Evolutionary conservation across 2,329 filamentous ascomycete genomes (phyloP), one percentile per base, ranked within the genome.

Genomic region (Aulographum hederae): DNA sequence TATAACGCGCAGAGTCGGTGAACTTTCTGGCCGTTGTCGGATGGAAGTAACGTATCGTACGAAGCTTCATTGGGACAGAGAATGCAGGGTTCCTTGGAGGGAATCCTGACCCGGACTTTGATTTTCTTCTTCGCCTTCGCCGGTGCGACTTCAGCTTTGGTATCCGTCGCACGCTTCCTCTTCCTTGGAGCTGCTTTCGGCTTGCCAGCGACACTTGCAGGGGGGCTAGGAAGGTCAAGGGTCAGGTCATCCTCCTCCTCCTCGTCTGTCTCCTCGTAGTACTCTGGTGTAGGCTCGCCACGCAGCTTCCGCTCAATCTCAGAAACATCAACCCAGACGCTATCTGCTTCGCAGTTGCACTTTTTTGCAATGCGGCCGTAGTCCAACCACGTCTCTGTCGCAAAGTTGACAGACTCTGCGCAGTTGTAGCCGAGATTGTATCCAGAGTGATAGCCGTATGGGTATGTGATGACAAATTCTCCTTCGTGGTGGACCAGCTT

Each of bases 401-500:
- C 89, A 52, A 98, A 98, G 50, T 98, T 98, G 57, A 98, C 89
- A 5, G 89, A 93, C 51, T 98, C 89, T 18, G 89, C 89, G 54
- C 89, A 98, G 51, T 98, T 98, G 60, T 98, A 98, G 12, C 91
- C 89, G 23, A 98, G 61, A 44, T 98, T 98, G 53, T 91, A 98
- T 4, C 89, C 89, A 4, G 89, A 98, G 49, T 98, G 89, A 50
- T 98, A 98, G 15, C 89, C 89, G 46, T 95, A 98, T 0, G 89
- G 89, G 49, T 93, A 98, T 0, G 89, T 98, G 40, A 98, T 92
- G 38, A 98, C 84, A 41, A 98, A 98, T 48, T 98, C 89, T 37
- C 89, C 86, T 38, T 93, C 89, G 43, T 93, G 84, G 31, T 92
- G 91, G 10, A 95, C 80, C 38, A 91, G 69, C 47, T 82, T 86